Percentiles rank a stretch among this genome's conserved stretches.
Conservation (phyloP, 2,329 filamentous ascomycete genomes). For the Aureobasidium pullulans region DNA sequence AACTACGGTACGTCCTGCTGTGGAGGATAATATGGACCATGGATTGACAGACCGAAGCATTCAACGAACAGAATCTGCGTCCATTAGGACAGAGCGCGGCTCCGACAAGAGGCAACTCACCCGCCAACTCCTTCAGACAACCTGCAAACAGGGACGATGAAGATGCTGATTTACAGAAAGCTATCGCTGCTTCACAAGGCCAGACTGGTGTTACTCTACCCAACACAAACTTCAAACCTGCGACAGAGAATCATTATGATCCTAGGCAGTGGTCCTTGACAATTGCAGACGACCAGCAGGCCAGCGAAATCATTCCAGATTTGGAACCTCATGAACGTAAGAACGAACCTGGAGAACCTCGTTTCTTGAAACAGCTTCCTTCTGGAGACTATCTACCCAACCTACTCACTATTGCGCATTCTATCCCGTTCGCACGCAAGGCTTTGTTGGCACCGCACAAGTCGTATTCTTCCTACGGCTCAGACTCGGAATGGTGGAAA, state of each 20-base stretch:
- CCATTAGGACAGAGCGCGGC: conserved; percentile 24
- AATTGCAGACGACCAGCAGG: conserved; percentile 25
- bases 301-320: conserved; percentile 48
- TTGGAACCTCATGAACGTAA: conserved; percentile 37
- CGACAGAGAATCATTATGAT: conserved; percentile 49
- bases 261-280: conserved; percentile 47
- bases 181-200: conserved; percentile 20
- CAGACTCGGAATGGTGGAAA: conserved; percentile 56
- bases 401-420: conserved; percentile 54
- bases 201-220: conserved; percentile 49
- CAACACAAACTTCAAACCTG: conserved; percentile 44
- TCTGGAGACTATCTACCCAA: conserved; percentile 49
- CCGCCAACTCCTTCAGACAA: conserved; percentile 19
- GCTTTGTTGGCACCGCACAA: conserved; percentile 45
- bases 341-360: conserved; percentile 43
- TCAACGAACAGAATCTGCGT: conserved; percentile 21
- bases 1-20: neutral
- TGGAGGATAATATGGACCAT: neutral
- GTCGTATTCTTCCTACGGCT: conserved; percentile 44
- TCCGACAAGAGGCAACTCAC: conserved; percentile 25
- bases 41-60: neutral
- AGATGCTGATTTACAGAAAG: conserved; percentile 23
- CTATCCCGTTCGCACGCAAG: conserved; percentile 52
- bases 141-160: conserved; percentile 24
- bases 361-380: conserved; percentile 50